Conservation (phyloP, 164 flowering plant species). For the Tinospora cordifolia region DNA sequence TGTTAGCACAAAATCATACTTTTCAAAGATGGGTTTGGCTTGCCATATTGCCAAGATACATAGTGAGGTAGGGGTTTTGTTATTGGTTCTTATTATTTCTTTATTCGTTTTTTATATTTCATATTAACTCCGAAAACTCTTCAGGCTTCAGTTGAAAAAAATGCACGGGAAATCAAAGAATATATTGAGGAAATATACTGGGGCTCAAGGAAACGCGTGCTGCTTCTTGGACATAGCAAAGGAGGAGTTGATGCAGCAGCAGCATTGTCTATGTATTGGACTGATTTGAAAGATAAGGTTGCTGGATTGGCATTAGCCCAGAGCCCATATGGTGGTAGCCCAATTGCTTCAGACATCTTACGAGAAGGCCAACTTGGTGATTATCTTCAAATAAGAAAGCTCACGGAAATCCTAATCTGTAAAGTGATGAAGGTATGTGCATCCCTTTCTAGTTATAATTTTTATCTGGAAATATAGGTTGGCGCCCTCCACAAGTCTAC, state of each 20-base stretch:
- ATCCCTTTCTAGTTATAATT: neutral
- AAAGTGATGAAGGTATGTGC: conserved; percentile 77
- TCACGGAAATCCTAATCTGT: conserved; percentile 75
- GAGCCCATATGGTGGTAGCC: conserved; percentile 96
- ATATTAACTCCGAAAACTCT: conserved; percentile 11
- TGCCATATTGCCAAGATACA: conserved; percentile 99
- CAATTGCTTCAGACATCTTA: conserved; percentile 87
- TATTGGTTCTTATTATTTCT: neutral
- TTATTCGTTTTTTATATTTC: neutral
- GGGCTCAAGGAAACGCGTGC: conserved; percentile 78
- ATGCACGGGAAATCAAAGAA: conserved; percentile 83
- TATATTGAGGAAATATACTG: conserved; percentile 88
- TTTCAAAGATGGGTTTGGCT: conserved; percentile 88
- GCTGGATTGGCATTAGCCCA: conserved; percentile 87
- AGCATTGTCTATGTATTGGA: conserved; percentile 85
- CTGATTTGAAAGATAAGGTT: conserved; percentile 87
- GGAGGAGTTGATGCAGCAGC: conserved; percentile 97
- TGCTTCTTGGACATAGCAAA: conserved; percentile 97
- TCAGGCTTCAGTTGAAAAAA: conserved; percentile 92
- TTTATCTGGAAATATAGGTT: neutral
- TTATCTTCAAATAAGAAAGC: conserved; percentile 63
- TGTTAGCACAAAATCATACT: conserved; percentile 56
- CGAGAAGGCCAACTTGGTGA: conserved; percentile 96
- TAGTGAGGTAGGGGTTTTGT: conserved; percentile 62
- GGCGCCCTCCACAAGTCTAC: neutral